Conservation (phyloP, 225 moss, liverwort and hornwort species). For the Takakia lepidozioides region DNA sequence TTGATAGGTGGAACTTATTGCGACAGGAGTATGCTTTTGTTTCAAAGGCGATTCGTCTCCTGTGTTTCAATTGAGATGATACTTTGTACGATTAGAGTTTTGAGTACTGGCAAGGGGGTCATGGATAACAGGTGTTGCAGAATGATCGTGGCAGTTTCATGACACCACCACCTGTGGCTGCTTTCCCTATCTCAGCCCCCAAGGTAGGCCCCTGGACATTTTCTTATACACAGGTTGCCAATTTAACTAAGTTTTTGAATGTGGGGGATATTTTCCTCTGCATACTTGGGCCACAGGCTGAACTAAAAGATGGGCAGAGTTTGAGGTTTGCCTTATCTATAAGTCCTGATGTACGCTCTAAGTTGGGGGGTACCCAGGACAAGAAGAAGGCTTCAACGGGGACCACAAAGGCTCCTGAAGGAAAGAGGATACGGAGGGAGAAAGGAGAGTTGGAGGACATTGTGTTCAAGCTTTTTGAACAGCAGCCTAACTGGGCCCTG, state of each 20-base stretch:
- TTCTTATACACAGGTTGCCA: background rate
- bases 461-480: conserved; percentile 91
- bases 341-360: no score
- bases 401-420: conserved; percentile 70
- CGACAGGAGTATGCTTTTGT: no score
- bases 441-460: conserved; percentile 73
- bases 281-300: no score
- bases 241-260: no score
- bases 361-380: conserved; percentile 34
- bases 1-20: no score
- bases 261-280: no score
- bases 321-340: no score
- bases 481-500: conserved; percentile 84
- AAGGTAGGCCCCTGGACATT: conserved; percentile 35
- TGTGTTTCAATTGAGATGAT: no score
- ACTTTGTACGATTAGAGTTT: no score
- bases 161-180: conserved; percentile 79
- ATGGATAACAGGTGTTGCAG: conserved; percentile 73
- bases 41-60: no score
- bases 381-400: conserved; percentile 60
- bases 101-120: no score
- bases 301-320: no score
- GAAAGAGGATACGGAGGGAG: conserved; percentile 91
- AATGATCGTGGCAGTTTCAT: conserved; percentile 94
- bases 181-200: conserved; percentile 43